A percentile compares a stretch with the other conserved stretches of the same genome.
phyloP scores from a whole-genome alignment of 2,329 filamentous ascomycete species.

The Pyrenophora seminiperda region DNA sequence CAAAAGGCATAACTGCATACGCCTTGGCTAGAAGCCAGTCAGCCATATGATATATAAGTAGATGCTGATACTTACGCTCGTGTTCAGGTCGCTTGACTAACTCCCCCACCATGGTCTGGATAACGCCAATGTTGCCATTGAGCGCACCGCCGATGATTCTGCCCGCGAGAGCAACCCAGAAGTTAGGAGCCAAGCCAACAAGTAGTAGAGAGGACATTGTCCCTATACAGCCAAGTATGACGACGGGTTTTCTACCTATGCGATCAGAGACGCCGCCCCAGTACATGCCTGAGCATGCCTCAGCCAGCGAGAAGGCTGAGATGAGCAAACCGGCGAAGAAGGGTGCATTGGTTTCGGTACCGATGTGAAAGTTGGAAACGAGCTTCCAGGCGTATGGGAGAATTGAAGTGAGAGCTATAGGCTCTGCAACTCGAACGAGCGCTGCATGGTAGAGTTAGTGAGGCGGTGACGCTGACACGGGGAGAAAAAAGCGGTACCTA shows the following conservation, averaged over 20 bases:
- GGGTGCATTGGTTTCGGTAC: constrained; percentile 60
- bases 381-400: constrained; percentile 72
- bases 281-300: constrained; percentile 80
- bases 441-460: constrained; percentile 57
- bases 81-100: constrained; percentile 82
- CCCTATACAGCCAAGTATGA: constrained; percentile 64
- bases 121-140: constrained; percentile 80
- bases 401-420: constrained; percentile 90
- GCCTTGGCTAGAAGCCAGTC: constrained; percentile 76
- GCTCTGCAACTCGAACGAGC: constrained; percentile 89
- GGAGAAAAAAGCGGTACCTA: constrained; percentile 63
- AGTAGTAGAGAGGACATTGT: constrained; percentile 83
- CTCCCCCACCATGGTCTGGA: constrained; percentile 90
- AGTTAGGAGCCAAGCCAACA: constrained; percentile 80
- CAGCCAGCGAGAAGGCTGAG: constrained; percentile 86
- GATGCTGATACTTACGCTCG: constrained; percentile 67
- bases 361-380: constrained; percentile 45
- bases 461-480: neutral
- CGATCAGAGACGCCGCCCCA: constrained; percentile 50
- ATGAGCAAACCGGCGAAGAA: constrained; percentile 88
- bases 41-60: constrained; percentile 50
- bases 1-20: constrained; percentile 89
- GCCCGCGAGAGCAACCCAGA: constrained; percentile 80
- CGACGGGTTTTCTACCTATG: constrained; percentile 49
- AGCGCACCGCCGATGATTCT: constrained; percentile 78